These are phyloP conservation scores for Coemansia sp. DNA, from an alignment of 192 early-diverging fungal species.

Conservation along the genomic window DNA sequence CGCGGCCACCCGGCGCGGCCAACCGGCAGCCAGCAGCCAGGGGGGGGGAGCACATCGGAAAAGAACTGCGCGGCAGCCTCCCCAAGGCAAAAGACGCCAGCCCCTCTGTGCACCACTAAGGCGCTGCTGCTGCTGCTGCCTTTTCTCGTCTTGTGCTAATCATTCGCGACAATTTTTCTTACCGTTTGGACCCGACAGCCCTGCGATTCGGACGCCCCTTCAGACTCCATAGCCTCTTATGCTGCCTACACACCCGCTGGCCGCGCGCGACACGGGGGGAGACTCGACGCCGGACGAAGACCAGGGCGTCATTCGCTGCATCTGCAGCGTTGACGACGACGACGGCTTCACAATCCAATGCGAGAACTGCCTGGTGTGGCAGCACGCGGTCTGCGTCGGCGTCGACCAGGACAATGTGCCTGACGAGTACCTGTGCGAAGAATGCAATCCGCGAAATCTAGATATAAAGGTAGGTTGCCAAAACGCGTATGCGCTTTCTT, in stretches of 20 bases:
- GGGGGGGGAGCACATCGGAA: no score
- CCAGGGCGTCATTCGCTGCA: conserved; percentile 88
- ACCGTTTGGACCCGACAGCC: no score
- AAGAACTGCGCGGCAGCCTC: no score
- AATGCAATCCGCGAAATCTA: conserved; percentile 66
- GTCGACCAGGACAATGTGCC: conserved; percentile 65
- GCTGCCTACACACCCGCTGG: conserved; percentile 13
- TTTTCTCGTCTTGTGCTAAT: no score
- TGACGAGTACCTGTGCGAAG: conserved; percentile 81
- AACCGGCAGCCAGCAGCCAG: no score
- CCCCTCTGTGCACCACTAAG: no score
- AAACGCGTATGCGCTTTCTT: neutral
- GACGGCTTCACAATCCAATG: conserved; percentile 98
- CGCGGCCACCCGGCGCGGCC: no score
- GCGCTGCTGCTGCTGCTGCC: no score
- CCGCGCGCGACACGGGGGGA: conserved; percentile 17
- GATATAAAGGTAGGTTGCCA: conserved; percentile 45
- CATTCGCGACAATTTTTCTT: no score
- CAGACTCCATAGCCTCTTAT: neutral
- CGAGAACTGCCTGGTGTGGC: conserved; percentile 91
- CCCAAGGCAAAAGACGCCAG: no score
- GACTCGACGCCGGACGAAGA: conserved; percentile 57
- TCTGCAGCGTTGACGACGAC: conserved; percentile 83
- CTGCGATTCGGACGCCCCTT: no score
- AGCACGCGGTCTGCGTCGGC: conserved; percentile 86